These are phyloP conservation scores for Friedmanniomyces simplex DNA, from an alignment of 495 filamentous ascomycete genomes.

Conservation along the genomic window DNA sequence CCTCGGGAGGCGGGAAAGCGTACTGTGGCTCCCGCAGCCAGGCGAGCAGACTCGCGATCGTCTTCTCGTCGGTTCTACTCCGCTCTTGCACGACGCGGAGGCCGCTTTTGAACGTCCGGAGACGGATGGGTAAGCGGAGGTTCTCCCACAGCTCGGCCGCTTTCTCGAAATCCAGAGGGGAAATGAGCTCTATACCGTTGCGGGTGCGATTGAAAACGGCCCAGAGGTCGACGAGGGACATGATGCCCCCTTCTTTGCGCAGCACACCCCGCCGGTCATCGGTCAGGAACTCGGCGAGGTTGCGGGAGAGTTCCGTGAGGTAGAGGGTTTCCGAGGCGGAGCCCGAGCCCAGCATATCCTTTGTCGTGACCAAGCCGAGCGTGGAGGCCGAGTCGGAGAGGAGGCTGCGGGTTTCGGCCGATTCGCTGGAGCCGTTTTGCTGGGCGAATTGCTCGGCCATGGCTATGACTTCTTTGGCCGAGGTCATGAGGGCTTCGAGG, in stretches of 20 bases:
- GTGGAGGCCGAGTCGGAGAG: constrained; percentile 77
- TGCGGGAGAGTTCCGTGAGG: constrained; percentile 70
- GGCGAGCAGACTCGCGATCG: constrained; percentile 58
- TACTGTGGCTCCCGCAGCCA: constrained; percentile 67
- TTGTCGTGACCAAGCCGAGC: constrained; percentile 81
- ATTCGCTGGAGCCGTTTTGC: constrained; percentile 37
- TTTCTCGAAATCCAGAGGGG: constrained; percentile 82
- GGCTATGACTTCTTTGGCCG: constrained; percentile 88
- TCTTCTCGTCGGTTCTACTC: constrained; percentile 86
- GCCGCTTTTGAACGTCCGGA: constrained; percentile 83
- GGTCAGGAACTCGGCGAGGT: constrained; percentile 85
- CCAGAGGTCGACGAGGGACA: constrained; percentile 93
- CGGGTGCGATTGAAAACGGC: constrained; percentile 93
- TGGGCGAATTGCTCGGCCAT: constrained; percentile 80
- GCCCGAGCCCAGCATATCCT: constrained; percentile 62
- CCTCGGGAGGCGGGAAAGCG: constrained; percentile 40
- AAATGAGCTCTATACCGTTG: constrained; percentile 88
- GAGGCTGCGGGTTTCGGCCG: constrained; percentile 56
- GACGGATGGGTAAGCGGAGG: constrained; percentile 71
- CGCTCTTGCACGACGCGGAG: constrained; percentile 82
- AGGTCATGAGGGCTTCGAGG: constrained; percentile 91
- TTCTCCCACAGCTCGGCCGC: constrained; percentile 83
- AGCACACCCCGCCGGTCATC: constrained; percentile 79
- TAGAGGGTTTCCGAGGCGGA: constrained; percentile 51
- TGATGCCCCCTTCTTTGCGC: constrained; percentile 77